Evolutionary conservation across 2,329 filamentous ascomycete genomes (phyloP).

Genomic region (Calonectria pseudoreteaudii): DNA sequence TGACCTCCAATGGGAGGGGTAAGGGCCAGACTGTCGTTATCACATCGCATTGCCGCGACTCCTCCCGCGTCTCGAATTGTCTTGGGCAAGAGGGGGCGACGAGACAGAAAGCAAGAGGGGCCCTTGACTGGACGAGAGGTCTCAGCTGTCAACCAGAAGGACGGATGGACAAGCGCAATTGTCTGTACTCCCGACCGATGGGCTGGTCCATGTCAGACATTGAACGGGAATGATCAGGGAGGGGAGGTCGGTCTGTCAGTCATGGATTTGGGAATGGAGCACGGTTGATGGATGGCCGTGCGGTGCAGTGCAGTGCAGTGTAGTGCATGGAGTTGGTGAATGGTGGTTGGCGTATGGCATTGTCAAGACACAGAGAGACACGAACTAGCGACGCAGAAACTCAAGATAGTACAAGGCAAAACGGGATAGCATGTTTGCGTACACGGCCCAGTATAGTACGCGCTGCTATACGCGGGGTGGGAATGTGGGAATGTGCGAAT

Average conservation of each 20-base stretch:
- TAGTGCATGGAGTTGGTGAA: not conserved
- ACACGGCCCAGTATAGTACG: not conserved
- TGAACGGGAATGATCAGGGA: constrained; percentile 27
- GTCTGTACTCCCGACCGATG: constrained; percentile 26
- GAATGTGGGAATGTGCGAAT: constrained; percentile 4
- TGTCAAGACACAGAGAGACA: not conserved
- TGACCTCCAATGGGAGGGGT: constrained; percentile 4
- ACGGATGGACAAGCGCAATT: constrained; percentile 9
- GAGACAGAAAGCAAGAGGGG: constrained; percentile 8
- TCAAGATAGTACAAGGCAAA: not conserved
- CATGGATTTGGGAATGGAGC: constrained; percentile 23
- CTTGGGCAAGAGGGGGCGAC: constrained; percentile 4
- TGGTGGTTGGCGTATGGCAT: not conserved
- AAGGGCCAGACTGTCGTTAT: not conserved
- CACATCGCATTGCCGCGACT: constrained; percentile 8
- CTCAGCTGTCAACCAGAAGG: not conserved
- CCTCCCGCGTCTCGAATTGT: constrained; percentile 9
- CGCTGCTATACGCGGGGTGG: constrained; percentile 9
- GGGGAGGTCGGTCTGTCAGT: constrained; percentile 16
- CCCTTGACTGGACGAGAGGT: not conserved
- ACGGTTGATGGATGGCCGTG: not conserved
- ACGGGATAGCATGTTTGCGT: not conserved
- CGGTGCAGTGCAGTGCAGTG: not conserved
- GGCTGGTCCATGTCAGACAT: constrained; percentile 41
- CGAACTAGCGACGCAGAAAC: constrained; percentile 4